Conservation (phyloP, 1,284 basidiomycete genomes). For the Sporisorium sorghi region DNA sequence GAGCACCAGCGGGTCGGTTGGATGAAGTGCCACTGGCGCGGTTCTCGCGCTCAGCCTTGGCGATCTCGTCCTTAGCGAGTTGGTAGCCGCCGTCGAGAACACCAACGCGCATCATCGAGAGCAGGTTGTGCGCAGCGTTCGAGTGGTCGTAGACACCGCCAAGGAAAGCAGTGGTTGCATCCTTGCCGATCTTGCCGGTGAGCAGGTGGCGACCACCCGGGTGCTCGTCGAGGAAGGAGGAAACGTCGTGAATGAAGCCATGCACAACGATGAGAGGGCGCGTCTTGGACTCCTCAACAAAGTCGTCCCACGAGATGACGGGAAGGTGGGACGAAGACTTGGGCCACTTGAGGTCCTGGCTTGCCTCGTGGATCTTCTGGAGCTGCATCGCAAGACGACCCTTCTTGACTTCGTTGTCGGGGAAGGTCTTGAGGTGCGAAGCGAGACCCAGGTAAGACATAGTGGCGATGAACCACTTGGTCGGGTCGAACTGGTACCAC, state of each 20-base stretch:
- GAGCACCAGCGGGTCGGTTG: conserved; percentile 49
- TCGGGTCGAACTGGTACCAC: conserved; percentile 69
- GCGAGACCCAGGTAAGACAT: conserved; percentile 64
- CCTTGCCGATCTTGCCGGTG: conserved; percentile 63
- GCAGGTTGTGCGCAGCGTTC: conserved; percentile 67
- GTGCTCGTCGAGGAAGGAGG: conserved; percentile 66
- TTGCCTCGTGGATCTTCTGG: conserved; percentile 54
- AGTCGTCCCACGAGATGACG: conserved; percentile 68
- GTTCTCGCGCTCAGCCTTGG: conserved; percentile 48
- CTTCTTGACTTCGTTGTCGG: conserved; percentile 68
- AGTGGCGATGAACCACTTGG: conserved; percentile 67
- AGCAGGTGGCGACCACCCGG: conserved; percentile 66
- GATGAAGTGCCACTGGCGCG: conserved; percentile 41
- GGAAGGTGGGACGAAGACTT: conserved; percentile 64
- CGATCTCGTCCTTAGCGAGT: conserved; percentile 58
- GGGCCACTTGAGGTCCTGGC: conserved; percentile 58
- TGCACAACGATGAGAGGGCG: conserved; percentile 64
- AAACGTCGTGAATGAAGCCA: conserved; percentile 68
- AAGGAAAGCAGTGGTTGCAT: conserved; percentile 67
- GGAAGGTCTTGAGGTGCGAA: conserved; percentile 67
- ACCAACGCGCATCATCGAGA: conserved; percentile 68
- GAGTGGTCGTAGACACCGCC: conserved; percentile 68
- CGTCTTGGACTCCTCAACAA: conserved; percentile 65
- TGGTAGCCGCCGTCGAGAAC: conserved; percentile 68
- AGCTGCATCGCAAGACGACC: conserved; percentile 67